Evolutionary conservation across 208 protist genomes (phyloP), one percentile per base, ranked within the genome.

Genomic region (Trypanosoma platydactyli): DNA sequence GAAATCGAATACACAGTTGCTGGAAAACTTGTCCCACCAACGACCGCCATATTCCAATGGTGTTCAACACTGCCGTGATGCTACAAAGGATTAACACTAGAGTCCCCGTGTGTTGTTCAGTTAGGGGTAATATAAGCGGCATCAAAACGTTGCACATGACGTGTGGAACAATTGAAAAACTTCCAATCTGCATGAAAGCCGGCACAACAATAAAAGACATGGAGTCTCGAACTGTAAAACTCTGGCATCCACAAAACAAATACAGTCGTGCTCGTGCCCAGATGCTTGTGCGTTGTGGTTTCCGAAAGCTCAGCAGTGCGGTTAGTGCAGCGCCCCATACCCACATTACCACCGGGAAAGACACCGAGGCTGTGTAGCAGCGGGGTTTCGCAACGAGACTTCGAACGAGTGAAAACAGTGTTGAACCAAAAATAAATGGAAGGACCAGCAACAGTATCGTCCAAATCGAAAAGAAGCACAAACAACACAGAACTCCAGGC

Each of bases 221-320:
- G 5, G 54, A 18, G 27, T 51, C 11, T 24, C 20, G 49, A 52
- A 44, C 11, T 27, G 60, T 55, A 27, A 68, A 57, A 44, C 64
- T 16, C 18, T 75, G 46, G 48, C 44, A 64, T 35, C 69, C 69
- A 57, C 51, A 62, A 45, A 45, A 64, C 6, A 68, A 50, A 53
- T 68, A 68, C 41, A 56, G 0, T 13, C 24, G 6, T 7, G 52
- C 13, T 38, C 54, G 61, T 25, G 22, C 29, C 7, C 25, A 30
- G 5, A 30, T 18, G 52, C 25, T 52, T 16, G 1, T 49, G 51
- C 29, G 2, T 45, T 52, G 24, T 7, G 44, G 22, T 35, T 41
- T 25, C 20, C 18, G 5, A 6, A 40, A 18, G 22, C 7, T 40
- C 1, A 66, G 7, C 25, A 50, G 20, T 4, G 56, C 1, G n/a